phyloP scores from a whole-genome alignment of 2,329 filamentous ascomycete genomes.

The Bimuria novae-zelandiae region DNA sequence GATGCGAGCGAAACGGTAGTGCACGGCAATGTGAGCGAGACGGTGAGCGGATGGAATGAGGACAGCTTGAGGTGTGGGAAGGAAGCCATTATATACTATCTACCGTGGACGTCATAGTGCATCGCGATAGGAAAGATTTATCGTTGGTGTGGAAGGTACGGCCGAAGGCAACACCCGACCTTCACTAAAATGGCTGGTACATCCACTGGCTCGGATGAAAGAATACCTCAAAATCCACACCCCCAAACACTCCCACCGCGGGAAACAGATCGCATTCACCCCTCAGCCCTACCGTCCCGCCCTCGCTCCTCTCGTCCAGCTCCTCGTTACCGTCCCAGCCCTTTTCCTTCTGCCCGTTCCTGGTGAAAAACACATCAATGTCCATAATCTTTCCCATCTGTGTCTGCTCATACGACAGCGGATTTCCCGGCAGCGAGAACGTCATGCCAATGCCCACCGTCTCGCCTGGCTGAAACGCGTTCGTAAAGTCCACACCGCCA shows the following conservation, averaged over 20 bases:
- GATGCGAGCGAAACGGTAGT: too few relatives aligned
- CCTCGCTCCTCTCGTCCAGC: conserved; percentile 66
- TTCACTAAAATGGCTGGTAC: conserved; percentile 44
- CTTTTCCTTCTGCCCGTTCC: conserved; percentile 63
- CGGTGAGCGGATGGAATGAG: too few relatives aligned
- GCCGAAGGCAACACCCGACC: not conserved
- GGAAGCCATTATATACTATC: too few relatives aligned
- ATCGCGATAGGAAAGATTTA: too few relatives aligned
- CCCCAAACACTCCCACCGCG: conserved; percentile 72
- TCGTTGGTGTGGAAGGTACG: not conserved
- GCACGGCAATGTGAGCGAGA: too few relatives aligned
- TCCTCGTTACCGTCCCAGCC: conserved; percentile 78
- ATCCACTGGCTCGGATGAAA: conserved; percentile 65
- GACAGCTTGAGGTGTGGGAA: too few relatives aligned
- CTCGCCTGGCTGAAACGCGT: conserved; percentile 66
- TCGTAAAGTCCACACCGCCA: conserved; percentile 72
- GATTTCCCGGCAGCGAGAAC: conserved; percentile 51
- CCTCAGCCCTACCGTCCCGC: conserved; percentile 67
- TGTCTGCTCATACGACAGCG: conserved; percentile 40
- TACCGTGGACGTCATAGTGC: too few relatives aligned
- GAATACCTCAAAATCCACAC: conserved; percentile 69
- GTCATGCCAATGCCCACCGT: conserved; percentile 74
- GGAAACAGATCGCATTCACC: conserved; percentile 73
- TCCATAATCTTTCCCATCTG: conserved; percentile 43
- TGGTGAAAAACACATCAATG: conserved; percentile 71